Base-by-base conservation (phyloP, 2,329 filamentous ascomycete species). In the Pseudocercospora pini-densiflorae region DNA sequence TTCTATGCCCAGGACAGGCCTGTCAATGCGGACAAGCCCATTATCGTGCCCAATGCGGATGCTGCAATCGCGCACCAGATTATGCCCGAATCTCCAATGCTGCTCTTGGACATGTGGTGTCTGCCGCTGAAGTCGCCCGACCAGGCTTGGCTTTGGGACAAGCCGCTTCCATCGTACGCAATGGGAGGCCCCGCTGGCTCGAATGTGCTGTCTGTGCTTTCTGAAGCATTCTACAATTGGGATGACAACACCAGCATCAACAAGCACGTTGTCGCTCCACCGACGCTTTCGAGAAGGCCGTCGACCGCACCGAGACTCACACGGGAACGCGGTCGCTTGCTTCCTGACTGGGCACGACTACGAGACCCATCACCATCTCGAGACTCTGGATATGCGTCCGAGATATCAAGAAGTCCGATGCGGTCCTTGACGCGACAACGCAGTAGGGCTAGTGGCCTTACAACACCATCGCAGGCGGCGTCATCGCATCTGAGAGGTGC, bases 81-180 rank as follows among this genome's bases (percentile, higher is more conserved):
- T 69, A 93, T 89, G 0, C 84, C 89, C 1, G 81, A 83, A 49
- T 91, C 87, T 8, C 86, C 90, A 0, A 81, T 89, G 0, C 84
- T 92, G 65, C 82, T 96, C 0, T 85, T 96, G 9, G 93, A 97
- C 73, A 88, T 93, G 80, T 96, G 92, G 92, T 89, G 89, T 67
- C 85, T 94, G 70, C 91, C 92, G 0, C 81, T 94, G 29, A 82
- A 89, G 47, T 87, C 87, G 1, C 85, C 87, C 5, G 80, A 84
- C 45, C 90, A 89, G 1, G 79, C 83, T 9, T 86, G 88, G 70
- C 85, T 96, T 0, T 89, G 87, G 79, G 82, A 88, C n/a, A 84
- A 90, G n/a, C 90, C 92, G 0, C 81, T 96, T 27, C 93, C 92
- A 0, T 86, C 84, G 19, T 93, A 93, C 74, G 79, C 80, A 1